phyloP scores from a whole-genome alignment of 1,284 basidiomycete genomes.

The Leccinum insolens region DNA sequence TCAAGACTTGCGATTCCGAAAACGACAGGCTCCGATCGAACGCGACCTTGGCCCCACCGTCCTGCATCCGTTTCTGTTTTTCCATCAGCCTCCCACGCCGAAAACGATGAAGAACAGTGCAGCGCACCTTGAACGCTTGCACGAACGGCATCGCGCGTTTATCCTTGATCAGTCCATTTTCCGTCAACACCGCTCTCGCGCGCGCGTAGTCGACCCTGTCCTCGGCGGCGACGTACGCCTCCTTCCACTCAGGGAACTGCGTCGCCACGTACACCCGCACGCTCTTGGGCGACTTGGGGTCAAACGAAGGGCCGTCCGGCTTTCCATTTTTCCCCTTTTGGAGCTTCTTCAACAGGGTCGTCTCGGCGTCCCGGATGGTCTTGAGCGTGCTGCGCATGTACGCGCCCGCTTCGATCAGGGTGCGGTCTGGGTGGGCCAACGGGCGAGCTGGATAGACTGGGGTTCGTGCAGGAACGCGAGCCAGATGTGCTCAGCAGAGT shows the following conservation, averaged over 20 bases:
- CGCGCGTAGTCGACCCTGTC: constrained; percentile 84
- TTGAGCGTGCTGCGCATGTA: constrained; percentile 90
- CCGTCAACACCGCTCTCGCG: constrained; percentile 64
- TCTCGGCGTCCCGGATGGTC: constrained; percentile 90
- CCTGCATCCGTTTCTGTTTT: too few relatives aligned
- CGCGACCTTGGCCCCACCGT: too few relatives aligned
- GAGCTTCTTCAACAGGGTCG: constrained; percentile 75
- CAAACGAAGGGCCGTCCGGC: constrained; percentile 55
- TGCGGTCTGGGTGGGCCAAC: constrained; percentile 60
- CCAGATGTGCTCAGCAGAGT: constrained; percentile 96
- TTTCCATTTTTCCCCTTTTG: constrained; percentile 49
- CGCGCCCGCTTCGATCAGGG: constrained; percentile 69
- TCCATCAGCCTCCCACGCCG: too few relatives aligned
- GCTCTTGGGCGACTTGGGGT: constrained; percentile 84
- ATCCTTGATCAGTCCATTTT: constrained; percentile 82
- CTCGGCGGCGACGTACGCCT: constrained; percentile 63
- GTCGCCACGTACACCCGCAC: constrained; percentile 84
- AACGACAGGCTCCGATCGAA: constrained; percentile 51
- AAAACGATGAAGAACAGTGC: too few relatives aligned
- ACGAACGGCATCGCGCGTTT: too few relatives aligned
- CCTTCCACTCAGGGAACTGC: constrained; percentile 86
- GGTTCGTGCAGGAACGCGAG: constrained; percentile 72
- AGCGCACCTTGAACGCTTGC: too few relatives aligned
- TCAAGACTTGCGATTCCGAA: constrained; percentile 54
- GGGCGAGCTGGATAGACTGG: constrained; percentile 80